Evolutionary conservation across 495 filamentous ascomycete species (phyloP), one percentile per base, ranked within the genome.

Genomic region (Aspergillus asperescens): DNA sequence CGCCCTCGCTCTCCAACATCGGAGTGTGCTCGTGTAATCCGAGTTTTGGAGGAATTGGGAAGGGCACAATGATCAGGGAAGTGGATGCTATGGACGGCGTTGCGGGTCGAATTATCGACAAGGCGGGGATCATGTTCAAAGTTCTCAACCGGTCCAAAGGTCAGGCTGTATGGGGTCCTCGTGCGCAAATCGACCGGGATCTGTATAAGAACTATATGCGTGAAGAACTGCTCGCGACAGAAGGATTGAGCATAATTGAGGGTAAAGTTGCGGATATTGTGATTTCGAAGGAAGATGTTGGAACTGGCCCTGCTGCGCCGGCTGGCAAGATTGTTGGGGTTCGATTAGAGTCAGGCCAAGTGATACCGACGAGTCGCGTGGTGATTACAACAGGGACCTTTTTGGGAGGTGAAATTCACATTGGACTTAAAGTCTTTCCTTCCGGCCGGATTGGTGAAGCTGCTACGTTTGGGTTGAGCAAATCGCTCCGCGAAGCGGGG

Each of bases 11-110:
- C 48, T 83, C 89, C 44, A 95, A 96, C 61, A 85, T 98, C 23
- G 93, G 93, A 29, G 87, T 92, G 18, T 97, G 94, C 71, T 96
- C 92, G 45, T 98, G 93, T 75, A 98, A 98, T 68, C 93, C 93
- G 23, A 93, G 87, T 51, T 95, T 98, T 65, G 93, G 93, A 40
- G 93, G 93, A 27, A 98, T 98, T 59, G 93, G 93, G n/a, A 98
- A 98, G 68, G 93, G 93, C 8, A 96, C 87, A 13, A 97, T 98
- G 78, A 74, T 98, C 28, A 84, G 92, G 2, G 93, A 98, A 67
- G 84, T 98, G 24, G 93, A 98, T 72, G 94, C 93, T 0, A 79
- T 98, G 59, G 93, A 98, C 65, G 93, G 93, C 2, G 78, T 98
- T 8, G 86, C 87, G 0, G 92, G 90, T 2, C 79, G 89, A 8